Evolutionary conservation across 441 rosid genomes (phyloP).

Genomic region (Biscutella auriculata): DNA sequence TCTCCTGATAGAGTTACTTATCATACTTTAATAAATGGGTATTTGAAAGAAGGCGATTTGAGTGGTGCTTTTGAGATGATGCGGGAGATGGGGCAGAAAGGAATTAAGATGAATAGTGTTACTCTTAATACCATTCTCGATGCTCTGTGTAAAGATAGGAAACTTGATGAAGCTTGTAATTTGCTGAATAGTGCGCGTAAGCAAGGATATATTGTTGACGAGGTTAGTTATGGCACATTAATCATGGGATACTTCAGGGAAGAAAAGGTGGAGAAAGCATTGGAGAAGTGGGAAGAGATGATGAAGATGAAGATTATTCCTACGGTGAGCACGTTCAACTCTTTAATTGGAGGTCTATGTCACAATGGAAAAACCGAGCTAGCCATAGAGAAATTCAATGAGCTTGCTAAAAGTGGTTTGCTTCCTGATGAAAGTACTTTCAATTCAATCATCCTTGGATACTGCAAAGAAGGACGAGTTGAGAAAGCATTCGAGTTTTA

Average conservation of each 20-base stretch:
- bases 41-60: constrained; percentile 53
- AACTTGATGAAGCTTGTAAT: constrained; percentile 44
- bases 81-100: constrained; percentile 64
- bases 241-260: constrained; percentile 52
- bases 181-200: constrained; percentile 43
- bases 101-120: constrained; percentile 55
- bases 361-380: constrained; percentile 52
- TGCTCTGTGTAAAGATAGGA: constrained; percentile 48
- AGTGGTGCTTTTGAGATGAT: constrained; percentile 53
- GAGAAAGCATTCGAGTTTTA: constrained; percentile 79
- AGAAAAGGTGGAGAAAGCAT: constrained; percentile 35
- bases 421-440: constrained; percentile 56
- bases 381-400: constrained; percentile 59
- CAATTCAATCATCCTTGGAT: constrained; percentile 64
- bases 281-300: constrained; percentile 75
- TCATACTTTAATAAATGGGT: constrained; percentile 55
- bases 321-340: constrained; percentile 52
- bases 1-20: constrained; percentile 58
- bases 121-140: constrained; percentile 67
- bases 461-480: constrained; percentile 51
- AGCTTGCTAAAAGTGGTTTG: constrained; percentile 53
- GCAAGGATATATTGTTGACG: constrained; percentile 69
- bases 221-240: constrained; percentile 68
- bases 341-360: constrained; percentile 57
- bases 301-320: constrained; percentile 55